phyloP scores from a whole-genome alignment of 345 rosid genomes.

The Punica granatum region DNA sequence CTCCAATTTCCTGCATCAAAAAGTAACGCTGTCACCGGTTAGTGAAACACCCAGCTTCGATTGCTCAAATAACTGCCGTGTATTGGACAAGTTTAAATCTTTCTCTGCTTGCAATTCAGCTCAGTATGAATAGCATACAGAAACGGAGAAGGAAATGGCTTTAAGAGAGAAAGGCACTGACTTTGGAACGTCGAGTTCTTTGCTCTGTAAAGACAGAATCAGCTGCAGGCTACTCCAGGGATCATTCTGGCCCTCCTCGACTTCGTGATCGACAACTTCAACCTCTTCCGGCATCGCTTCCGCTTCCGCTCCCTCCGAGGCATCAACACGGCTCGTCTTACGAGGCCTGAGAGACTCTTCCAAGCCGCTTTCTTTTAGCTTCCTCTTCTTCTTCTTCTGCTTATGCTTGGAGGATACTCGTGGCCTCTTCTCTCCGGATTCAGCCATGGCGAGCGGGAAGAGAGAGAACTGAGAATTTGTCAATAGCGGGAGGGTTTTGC shows the following conservation, averaged over 20 bases:
- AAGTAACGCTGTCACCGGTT: neutral
- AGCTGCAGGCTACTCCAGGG: slow-evolving; percentile 78
- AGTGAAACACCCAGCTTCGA: neutral
- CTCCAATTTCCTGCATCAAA: slow-evolving; percentile 71
- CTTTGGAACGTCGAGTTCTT: slow-evolving; percentile 41
- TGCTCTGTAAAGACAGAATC: slow-evolving; percentile 46
- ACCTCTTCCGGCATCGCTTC: slow-evolving; percentile 3
- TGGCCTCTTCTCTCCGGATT: slow-evolving; percentile 16
- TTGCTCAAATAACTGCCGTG: neutral
- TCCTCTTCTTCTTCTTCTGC: slow-evolving; percentile 34
- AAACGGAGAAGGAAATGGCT: neutral
- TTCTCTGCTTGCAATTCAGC: neutral
- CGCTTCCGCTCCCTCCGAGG: slow-evolving; percentile 14
- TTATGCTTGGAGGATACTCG: slow-evolving; percentile 3
- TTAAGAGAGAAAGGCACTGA: slow-evolving; percentile 21
- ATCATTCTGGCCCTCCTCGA: slow-evolving; percentile 21
- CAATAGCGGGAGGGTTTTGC: no score
- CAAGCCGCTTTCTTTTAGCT: slow-evolving; percentile 10
- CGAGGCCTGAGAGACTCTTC: slow-evolving; percentile 19
- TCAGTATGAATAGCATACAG: neutral
- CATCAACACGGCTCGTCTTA: slow-evolving; percentile 21
- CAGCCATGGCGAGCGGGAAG: slow-evolving; percentile 20
- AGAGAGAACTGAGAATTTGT: neutral
- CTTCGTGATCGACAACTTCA: slow-evolving; percentile 13
- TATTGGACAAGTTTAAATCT: neutral